phyloP scores from a whole-genome alignment of 2,329 filamentous ascomycete species.

The Aspergillus sp. region DNA sequence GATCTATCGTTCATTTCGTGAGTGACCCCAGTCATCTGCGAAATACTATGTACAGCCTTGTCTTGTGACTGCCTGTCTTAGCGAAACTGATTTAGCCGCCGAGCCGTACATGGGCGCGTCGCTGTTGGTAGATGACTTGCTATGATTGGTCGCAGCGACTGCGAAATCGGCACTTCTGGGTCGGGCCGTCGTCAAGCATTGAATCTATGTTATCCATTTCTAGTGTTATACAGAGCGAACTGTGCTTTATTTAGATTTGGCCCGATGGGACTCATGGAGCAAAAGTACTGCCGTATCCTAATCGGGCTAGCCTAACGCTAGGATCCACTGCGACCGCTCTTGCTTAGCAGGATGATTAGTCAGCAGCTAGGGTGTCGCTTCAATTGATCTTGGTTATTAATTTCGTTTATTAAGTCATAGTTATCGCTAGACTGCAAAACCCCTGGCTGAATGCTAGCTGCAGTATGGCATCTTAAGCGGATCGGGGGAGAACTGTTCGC shows the following conservation, averaged over 20 bases:
- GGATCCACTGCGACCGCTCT: not conserved
- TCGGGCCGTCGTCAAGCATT: not conserved
- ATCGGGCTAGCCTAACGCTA: not conserved
- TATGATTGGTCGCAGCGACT: not conserved
- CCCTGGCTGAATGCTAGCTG: not conserved
- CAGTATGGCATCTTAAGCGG: not conserved
- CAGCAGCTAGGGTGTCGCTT: too few relatives aligned
- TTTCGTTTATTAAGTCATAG: not conserved
- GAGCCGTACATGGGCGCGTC: not conserved
- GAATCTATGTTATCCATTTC: not conserved
- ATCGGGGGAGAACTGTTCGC: slow-evolving; percentile 8
- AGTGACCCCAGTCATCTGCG: not conserved
- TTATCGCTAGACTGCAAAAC: not conserved
- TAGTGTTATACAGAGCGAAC: not conserved
- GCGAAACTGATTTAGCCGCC: not conserved
- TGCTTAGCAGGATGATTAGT: not conserved
- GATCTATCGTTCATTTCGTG: not conserved
- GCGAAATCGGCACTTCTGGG: not conserved
- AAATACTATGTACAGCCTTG: not conserved
- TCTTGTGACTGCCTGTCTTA: not conserved
- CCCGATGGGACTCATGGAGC: not conserved
- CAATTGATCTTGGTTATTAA: not conserved
- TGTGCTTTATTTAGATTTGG: not conserved
- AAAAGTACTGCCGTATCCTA: not conserved
- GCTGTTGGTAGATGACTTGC: not conserved